phyloP scores from a whole-genome alignment of 805 yeast species.

The Yarrowia divulgata region DNA sequence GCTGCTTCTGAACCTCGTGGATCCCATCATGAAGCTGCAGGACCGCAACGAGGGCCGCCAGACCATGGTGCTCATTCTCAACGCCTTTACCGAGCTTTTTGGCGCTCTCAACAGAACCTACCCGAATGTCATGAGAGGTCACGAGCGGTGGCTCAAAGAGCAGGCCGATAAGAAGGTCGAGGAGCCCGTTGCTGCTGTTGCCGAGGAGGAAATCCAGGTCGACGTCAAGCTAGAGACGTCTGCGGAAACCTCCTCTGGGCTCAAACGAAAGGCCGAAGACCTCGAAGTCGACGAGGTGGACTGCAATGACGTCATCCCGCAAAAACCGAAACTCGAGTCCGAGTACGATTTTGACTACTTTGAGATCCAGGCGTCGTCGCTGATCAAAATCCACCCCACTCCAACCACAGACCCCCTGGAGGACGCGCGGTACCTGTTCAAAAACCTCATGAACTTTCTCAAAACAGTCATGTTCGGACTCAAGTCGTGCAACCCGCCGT shows the following conservation, averaged over 20 bases:
- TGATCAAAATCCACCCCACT: slow-evolving; percentile 65
- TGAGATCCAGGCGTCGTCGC: slow-evolving; percentile 59
- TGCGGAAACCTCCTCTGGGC: not conserved
- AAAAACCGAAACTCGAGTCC: slow-evolving; percentile 45
- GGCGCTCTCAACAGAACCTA: slow-evolving; percentile 75
- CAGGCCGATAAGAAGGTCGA: slow-evolving; percentile 14
- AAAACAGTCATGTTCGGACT: slow-evolving; percentile 89
- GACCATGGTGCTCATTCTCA: slow-evolving; percentile 82
- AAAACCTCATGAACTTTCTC: slow-evolving; percentile 86
- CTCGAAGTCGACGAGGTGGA: slow-evolving; percentile 2
- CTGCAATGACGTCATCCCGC: slow-evolving; percentile 1
- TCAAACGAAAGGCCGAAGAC: slow-evolving; percentile 21
- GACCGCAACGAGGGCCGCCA: slow-evolving; percentile 84
- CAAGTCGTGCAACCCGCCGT: slow-evolving; percentile 85
- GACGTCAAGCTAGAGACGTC: slow-evolving; percentile 16
- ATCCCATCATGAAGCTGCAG: slow-evolving; percentile 80
- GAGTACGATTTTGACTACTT: slow-evolving; percentile 49
- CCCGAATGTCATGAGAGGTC: slow-evolving; percentile 67
- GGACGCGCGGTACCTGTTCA: slow-evolving; percentile 86
- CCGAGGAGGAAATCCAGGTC: not conserved
- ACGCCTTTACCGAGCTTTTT: slow-evolving; percentile 85
- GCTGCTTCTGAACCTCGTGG: slow-evolving; percentile 83
- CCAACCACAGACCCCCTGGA: slow-evolving; percentile 71
- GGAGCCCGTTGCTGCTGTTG: not conserved
- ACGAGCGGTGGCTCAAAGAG: slow-evolving; percentile 54